Percentiles rank a stretch among this genome's conserved stretches.
These are phyloP conservation scores for Leavenworthia alabamica DNA, from an alignment of 345 rosid genomes.

Conservation along the genomic window DNA sequence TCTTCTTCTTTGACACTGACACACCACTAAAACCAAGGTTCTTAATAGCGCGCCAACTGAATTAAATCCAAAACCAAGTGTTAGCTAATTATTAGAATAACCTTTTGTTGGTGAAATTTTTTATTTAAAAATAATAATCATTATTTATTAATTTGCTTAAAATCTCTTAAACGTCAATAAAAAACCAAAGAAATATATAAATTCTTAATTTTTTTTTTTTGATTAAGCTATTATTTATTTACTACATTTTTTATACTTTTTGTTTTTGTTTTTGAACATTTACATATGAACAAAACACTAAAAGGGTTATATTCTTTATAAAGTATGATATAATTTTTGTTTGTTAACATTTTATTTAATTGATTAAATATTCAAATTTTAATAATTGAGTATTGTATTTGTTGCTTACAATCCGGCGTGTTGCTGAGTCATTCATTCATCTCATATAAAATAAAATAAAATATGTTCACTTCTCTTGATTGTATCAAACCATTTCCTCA, in stretches of 20 bases:
- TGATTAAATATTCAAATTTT: not conserved
- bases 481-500: not conserved
- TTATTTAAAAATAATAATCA: too few species aligned
- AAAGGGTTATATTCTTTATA: not conserved
- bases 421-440: conserved; percentile 13
- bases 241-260: not conserved
- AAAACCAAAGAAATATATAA: too few species aligned
- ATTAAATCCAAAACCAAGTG: not conserved
- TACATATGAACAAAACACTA: not conserved
- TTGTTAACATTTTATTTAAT: not conserved
- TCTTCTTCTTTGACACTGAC: not conserved
- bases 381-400: not conserved
- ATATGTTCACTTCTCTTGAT: not conserved
- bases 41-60: not conserved
- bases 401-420: conserved; percentile 20
- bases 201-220: too few species aligned
- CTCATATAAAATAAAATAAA: conserved; percentile 4
- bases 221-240: too few species aligned
- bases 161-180: too few species aligned
- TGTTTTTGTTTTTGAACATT: not conserved
- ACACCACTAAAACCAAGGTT: not conserved
- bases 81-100: not conserved
- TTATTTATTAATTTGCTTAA: too few species aligned
- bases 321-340: not conserved
- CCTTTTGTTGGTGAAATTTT: too few species aligned